phyloP scores from a whole-genome alignment of 192 early-diverging fungal genomes.

The Backusella liffmaniae region DNA sequence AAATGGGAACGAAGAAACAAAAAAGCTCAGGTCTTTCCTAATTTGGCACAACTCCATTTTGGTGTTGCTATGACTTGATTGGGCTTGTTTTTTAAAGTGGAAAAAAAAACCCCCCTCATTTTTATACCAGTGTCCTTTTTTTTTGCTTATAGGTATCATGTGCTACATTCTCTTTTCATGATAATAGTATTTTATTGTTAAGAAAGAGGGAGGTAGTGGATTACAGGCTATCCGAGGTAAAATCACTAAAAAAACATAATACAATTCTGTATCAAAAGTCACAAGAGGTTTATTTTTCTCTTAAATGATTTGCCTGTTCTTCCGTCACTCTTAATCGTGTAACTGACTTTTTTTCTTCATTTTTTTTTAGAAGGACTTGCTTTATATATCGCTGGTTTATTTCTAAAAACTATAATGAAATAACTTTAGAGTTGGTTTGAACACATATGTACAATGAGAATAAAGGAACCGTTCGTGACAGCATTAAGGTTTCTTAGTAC shows the following conservation, averaged over 20 bases:
- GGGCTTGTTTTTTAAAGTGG: not conserved
- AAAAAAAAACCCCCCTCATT: not conserved
- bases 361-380: not conserved
- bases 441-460: too few relatives aligned
- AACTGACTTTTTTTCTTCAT: not conserved
- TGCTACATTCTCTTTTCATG: not conserved
- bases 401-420: too few relatives aligned
- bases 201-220: not conserved
- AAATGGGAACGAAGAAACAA: not conserved
- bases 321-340: not conserved
- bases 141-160: not conserved
- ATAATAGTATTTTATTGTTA: not conserved
- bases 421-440: too few relatives aligned
- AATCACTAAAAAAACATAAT: not conserved
- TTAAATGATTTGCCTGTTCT: not conserved
- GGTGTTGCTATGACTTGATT: not conserved
- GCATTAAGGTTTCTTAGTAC: too few relatives aligned
- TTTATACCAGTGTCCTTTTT: not conserved
- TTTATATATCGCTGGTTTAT: not conserved
- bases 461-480: too few relatives aligned
- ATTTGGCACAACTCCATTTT: not conserved
- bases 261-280: not conserved
- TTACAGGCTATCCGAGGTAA: not conserved
- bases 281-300: not conserved
- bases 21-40: not conserved